phyloP scores from a whole-genome alignment of 441 rosid species.

The Euphorbia corollata region DNA sequence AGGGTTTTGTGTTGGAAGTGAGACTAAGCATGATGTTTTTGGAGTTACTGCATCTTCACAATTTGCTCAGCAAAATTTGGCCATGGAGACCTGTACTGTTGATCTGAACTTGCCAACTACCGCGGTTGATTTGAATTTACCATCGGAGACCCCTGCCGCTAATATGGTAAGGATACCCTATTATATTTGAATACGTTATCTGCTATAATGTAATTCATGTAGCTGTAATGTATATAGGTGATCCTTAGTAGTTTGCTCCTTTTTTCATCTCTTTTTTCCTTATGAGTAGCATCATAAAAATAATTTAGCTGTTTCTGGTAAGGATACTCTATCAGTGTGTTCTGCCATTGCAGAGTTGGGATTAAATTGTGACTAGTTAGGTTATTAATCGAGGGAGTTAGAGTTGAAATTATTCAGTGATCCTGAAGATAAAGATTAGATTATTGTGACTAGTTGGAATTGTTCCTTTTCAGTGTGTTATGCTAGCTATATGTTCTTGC shows the following conservation, averaged over 20 bases:
- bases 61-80: constrained; percentile 33
- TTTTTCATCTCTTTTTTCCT: not conserved
- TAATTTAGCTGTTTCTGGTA: not conserved
- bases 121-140: constrained; percentile 22
- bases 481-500: not conserved
- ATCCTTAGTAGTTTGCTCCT: not conserved
- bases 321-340: not conserved
- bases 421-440: not conserved
- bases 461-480: too few relatives aligned
- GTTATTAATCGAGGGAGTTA: not conserved
- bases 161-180: constrained; percentile 32
- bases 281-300: not conserved
- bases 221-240: not conserved
- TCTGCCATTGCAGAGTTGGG: not conserved
- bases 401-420: not conserved
- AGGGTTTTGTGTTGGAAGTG: constrained; percentile 44
- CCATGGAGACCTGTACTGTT: constrained; percentile 28
- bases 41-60: constrained; percentile 39
- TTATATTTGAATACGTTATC: constrained; percentile 1
- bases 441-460: too few relatives aligned
- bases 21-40: constrained; percentile 48
- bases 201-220: not conserved
- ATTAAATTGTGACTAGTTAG: not conserved
- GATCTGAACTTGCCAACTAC: constrained; percentile 26
- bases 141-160: constrained; percentile 11